These are phyloP conservation scores for Coriaria nepalensis DNA, from an alignment of 306 rosid genomes.

Conservation along the genomic window DNA sequence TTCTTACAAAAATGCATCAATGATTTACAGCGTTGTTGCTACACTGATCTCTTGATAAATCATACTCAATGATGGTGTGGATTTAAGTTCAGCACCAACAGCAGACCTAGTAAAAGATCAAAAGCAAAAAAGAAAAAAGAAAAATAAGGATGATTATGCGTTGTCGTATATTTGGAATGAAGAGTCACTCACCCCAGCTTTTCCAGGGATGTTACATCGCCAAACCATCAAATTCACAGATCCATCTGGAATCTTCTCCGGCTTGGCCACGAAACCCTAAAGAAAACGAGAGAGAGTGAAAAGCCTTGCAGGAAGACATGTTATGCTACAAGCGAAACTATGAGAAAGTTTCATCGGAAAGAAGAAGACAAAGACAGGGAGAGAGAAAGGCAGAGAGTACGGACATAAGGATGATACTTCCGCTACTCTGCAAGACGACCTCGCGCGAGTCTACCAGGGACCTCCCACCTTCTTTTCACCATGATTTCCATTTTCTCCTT, in stretches of 20 bases:
- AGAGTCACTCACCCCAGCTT: slow-evolving; percentile 48
- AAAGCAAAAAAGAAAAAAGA: neutral
- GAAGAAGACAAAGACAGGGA: neutral
- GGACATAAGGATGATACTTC: slow-evolving; percentile 86
- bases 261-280: slow-evolving; percentile 96
- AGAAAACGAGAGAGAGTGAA: neutral
- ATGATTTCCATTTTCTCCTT: slow-evolving; percentile 1
- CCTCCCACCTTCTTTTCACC: too few relatives aligned
- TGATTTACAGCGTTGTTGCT: too few relatives aligned
- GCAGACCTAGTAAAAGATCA: too few relatives aligned
- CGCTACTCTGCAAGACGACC: slow-evolving; percentile 91
- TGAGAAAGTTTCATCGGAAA: too few relatives aligned
- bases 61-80: too few relatives aligned
- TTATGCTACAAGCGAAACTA: neutral
- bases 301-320: neutral
- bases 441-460: slow-evolving; percentile 62
- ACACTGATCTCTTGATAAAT: too few relatives aligned
- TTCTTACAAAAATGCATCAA: too few relatives aligned
- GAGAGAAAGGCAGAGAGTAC: slow-evolving; percentile 15
- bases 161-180: neutral
- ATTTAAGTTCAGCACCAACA: too few relatives aligned
- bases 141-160: neutral
- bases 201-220: slow-evolving; percentile 95
- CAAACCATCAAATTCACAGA: slow-evolving; percentile 85
- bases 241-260: slow-evolving; percentile 71